Evolutionary conservation across 2,329 filamentous ascomycete genomes (phyloP).

Genomic region (Talaromyces pinophilus): DNA sequence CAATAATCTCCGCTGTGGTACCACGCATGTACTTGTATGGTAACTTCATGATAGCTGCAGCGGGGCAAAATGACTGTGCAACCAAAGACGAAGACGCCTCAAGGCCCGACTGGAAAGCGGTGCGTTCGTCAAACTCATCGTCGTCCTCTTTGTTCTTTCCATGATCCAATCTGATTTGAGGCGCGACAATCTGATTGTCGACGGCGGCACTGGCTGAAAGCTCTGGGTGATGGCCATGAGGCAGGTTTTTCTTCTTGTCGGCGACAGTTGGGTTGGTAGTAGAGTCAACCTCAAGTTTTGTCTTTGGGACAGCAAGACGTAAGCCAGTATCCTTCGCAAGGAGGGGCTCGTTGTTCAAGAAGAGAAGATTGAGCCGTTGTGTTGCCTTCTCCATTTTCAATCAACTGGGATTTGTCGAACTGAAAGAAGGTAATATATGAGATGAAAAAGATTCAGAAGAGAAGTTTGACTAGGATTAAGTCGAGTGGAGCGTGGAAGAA

Average conservation of each 20-base stretch:
- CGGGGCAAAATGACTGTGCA: conserved; percentile 41
- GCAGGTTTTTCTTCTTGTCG: not conserved
- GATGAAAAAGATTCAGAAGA: not conserved
- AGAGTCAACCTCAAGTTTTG: not conserved
- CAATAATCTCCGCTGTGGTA: conserved; percentile 36
- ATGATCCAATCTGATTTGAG: not conserved
- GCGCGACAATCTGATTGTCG: not conserved
- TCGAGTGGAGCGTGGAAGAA: not conserved
- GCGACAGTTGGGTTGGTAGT: not conserved
- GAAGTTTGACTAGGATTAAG: not conserved
- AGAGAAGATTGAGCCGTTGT: conserved; percentile 35
- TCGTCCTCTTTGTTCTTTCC: not conserved
- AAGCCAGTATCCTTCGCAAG: conserved; percentile 29
- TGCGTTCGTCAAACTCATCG: conserved; percentile 10
- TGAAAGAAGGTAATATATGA: not conserved
- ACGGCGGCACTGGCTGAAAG: not conserved
- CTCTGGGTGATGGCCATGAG: not conserved
- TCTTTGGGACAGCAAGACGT: conserved; percentile 4
- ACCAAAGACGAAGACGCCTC: conserved; percentile 14
- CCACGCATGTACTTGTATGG: conserved; percentile 46
- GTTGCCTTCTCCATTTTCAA: conserved; percentile 13
- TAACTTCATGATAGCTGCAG: conserved; percentile 42
- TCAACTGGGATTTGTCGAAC: not conserved
- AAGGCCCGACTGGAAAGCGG: conserved; percentile 13
- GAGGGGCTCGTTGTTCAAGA: conserved; percentile 31